Conservation (phyloP, 2,329 filamentous ascomycete genomes). For the Lasiodiplodia sp. region DNA sequence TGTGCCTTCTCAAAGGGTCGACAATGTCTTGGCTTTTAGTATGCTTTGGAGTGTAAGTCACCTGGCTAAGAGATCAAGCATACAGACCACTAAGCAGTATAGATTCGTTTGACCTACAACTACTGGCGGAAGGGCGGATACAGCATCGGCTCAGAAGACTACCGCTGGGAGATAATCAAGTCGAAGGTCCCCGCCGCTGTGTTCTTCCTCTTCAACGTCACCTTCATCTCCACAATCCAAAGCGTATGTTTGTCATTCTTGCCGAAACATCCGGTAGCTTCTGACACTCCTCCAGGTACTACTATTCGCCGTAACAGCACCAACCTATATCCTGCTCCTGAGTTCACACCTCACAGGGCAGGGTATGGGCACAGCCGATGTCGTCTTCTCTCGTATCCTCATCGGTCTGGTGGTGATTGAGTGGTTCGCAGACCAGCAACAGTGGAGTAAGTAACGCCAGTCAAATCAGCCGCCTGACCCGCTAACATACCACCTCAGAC, state of each 20-base stretch:
- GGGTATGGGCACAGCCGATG: constrained; percentile 61
- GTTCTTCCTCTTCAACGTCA: constrained; percentile 85
- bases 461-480: background rate
- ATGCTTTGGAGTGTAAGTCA: constrained; percentile 78
- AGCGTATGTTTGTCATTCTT: constrained; percentile 48
- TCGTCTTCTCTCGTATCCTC: constrained; percentile 62
- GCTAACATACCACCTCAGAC: constrained; percentile 51
- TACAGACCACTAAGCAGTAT: constrained; percentile 10
- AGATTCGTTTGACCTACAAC: constrained; percentile 89
- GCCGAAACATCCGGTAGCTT: constrained; percentile 27
- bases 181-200: constrained; percentile 66
- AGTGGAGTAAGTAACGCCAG: constrained; percentile 71
- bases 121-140: constrained; percentile 98
- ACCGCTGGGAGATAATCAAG: constrained; percentile 85
- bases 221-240: constrained; percentile 88
- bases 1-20: constrained; percentile 72
- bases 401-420: constrained; percentile 69
- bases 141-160: constrained; percentile 87
- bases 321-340: constrained; percentile 84
- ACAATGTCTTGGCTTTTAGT: constrained; percentile 75
- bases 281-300: constrained; percentile 62
- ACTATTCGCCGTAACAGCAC: constrained; percentile 78
- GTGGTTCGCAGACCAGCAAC: constrained; percentile 87
- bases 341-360: constrained; percentile 67
- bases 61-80: too few relatives aligned